phyloP scores from a whole-genome alignment of 2,329 filamentous ascomycete genomes.

The Arthrobotrys entomopaga region DNA sequence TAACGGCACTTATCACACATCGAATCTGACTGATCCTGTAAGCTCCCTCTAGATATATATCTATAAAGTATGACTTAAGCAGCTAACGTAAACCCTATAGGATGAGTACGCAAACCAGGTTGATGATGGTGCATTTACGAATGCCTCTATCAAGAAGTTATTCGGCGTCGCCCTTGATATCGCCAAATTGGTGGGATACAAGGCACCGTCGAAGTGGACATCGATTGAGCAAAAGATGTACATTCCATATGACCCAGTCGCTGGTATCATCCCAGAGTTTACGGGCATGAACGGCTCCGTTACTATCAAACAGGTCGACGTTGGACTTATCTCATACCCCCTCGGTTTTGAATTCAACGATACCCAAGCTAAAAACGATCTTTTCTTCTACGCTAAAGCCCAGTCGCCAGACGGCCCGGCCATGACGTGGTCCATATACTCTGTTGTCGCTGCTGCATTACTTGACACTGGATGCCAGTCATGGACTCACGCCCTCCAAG shows the following conservation, averaged over 20 bases:
- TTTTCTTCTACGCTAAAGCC: slow-evolving; percentile 76
- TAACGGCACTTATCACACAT: slow-evolving; percentile 70
- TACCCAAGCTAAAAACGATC: slow-evolving; percentile 67
- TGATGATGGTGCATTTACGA: slow-evolving; percentile 76
- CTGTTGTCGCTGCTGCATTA: slow-evolving; percentile 73
- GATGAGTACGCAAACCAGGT: slow-evolving; percentile 76
- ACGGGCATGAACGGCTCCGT: slow-evolving; percentile 74
- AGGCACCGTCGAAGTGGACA: slow-evolving; percentile 69
- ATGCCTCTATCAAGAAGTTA: slow-evolving; percentile 61
- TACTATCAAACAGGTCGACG: slow-evolving; percentile 76
- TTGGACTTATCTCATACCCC: slow-evolving; percentile 74
- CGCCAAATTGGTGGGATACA: slow-evolving; percentile 68
- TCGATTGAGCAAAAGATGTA: slow-evolving; percentile 69
- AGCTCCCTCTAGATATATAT: slow-evolving; percentile 55
- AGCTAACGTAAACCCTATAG: slow-evolving; percentile 58
- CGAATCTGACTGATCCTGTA: slow-evolving; percentile 78
- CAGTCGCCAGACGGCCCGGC: slow-evolving; percentile 75
- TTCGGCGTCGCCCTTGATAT: slow-evolving; percentile 70
- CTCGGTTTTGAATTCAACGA: slow-evolving; percentile 70
- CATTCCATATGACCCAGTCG: slow-evolving; percentile 67
- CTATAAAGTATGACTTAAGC: slow-evolving; percentile 8
- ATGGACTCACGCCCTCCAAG: slow-evolving; percentile 74
- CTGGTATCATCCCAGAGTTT: slow-evolving; percentile 73
- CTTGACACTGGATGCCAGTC: slow-evolving; percentile 74
- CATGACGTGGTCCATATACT: slow-evolving; percentile 78